phyloP scores from a whole-genome alignment of 2,329 filamentous ascomycete genomes.

The Coniochaeta sp. region DNA sequence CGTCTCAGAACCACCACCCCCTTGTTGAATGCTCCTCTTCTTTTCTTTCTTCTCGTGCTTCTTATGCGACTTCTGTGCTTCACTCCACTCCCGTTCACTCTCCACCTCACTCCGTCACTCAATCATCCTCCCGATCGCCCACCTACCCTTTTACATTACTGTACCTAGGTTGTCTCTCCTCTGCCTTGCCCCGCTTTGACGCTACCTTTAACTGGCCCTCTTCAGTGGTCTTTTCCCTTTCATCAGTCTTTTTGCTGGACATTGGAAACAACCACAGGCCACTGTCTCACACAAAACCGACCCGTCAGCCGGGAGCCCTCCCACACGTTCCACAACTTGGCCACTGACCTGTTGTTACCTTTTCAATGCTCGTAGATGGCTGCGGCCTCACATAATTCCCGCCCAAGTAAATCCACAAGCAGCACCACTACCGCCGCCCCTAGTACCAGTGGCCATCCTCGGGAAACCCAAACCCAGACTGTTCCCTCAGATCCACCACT shows the following conservation, averaged over 20 bases:
- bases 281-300: constrained; percentile 2
- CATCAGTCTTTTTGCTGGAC: not conserved
- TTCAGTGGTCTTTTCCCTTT: not conserved
- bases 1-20: not conserved
- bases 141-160: too few species aligned
- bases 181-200: not conserved
- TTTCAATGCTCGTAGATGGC: constrained; percentile 1
- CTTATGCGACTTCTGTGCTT: not conserved
- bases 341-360: not conserved
- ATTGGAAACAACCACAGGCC: not conserved
- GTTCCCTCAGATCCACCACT: not conserved
- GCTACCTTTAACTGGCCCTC: not conserved
- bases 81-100: too few species aligned
- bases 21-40: not conserved
- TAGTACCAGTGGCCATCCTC: constrained; percentile 8
- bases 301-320: constrained; percentile 1
- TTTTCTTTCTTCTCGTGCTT: constrained; percentile 1
- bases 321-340: constrained; percentile 1
- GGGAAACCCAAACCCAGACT: constrained; percentile 11
- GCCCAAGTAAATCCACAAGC: constrained; percentile 7
- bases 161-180: not conserved
- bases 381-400: constrained; percentile 4
- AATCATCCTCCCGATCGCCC: not conserved
- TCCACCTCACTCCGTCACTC: not conserved
- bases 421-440: constrained; percentile 7